Conservation (phyloP, 2,329 filamentous ascomycete species). For the Neofusicoccum parvum region DNA sequence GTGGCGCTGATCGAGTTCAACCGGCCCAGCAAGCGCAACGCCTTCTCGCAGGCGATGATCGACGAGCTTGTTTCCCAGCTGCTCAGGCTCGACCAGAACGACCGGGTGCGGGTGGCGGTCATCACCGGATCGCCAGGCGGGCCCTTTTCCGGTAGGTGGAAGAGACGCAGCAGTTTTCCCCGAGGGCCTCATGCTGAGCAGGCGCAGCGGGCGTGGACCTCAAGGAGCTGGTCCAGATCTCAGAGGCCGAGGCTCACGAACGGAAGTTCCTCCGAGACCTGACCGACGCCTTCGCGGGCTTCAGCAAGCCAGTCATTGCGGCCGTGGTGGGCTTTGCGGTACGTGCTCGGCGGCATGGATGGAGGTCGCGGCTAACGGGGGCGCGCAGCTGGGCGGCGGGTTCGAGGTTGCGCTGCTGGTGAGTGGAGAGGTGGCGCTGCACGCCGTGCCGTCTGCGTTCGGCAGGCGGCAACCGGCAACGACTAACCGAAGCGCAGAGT, state of each 20-base stretch:
- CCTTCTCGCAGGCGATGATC: slow-evolving; percentile 57
- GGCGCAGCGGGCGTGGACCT: slow-evolving; percentile 84
- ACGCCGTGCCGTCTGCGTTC: neutral
- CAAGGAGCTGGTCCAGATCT: slow-evolving; percentile 91
- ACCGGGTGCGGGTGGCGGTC: slow-evolving; percentile 44
- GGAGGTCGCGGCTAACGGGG: slow-evolving; percentile 18
- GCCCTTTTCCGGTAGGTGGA: slow-evolving; percentile 64
- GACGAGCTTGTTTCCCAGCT: slow-evolving; percentile 32
- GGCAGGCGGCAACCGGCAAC: slow-evolving; percentile 10
- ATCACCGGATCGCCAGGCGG: slow-evolving; percentile 83
- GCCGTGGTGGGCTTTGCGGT: slow-evolving; percentile 86
- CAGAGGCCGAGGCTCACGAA: slow-evolving; percentile 81
- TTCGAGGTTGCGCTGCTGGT: slow-evolving; percentile 96
- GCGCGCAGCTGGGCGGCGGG: slow-evolving; percentile 70
- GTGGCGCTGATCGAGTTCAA: slow-evolving; percentile 56
- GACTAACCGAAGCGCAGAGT: slow-evolving; percentile 28
- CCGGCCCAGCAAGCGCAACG: slow-evolving; percentile 61
- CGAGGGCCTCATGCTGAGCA: neutral
- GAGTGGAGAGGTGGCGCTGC: neutral
- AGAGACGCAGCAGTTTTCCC: neutral
- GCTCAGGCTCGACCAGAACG: slow-evolving; percentile 26
- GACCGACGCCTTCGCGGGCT: slow-evolving; percentile 74
- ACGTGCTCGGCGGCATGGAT: neutral
- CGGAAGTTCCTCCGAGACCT: slow-evolving; percentile 89
- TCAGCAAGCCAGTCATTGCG: slow-evolving; percentile 90